Conservation (phyloP, 306 rosid species). For the Sindora glabra region DNA sequence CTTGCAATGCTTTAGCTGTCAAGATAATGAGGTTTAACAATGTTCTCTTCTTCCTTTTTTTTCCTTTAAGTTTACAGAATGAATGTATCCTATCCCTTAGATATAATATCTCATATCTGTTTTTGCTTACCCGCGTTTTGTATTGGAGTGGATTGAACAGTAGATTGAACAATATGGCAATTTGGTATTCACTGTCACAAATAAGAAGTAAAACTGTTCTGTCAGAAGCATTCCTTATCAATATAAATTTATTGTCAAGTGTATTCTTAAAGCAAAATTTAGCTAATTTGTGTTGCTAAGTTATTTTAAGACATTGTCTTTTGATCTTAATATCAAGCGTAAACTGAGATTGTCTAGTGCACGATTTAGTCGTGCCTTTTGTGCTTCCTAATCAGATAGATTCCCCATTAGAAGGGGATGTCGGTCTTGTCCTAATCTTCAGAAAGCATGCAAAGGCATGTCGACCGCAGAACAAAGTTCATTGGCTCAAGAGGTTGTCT, state of each 20-base stretch:
- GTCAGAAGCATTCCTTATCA: neutral
- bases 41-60: neutral
- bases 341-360: neutral
- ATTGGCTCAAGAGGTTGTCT: neutral
- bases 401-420: neutral
- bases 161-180: neutral
- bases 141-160: no score
- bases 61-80: neutral
- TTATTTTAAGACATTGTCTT: neutral
- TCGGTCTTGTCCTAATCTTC: neutral
- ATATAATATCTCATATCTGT: neutral
- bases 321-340: neutral
- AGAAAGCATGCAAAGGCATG: neutral
- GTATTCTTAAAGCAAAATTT: neutral
- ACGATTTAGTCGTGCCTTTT: neutral
- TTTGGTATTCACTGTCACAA: neutral
- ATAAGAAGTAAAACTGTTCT: neutral
- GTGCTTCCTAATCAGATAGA: no score
- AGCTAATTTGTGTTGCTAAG: neutral
- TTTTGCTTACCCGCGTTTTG: no score
- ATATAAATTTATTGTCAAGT: neutral
- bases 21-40: conserved; percentile 46
- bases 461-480: neutral
- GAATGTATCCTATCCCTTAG: neutral
- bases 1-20: conserved; percentile 44